phyloP scores from a whole-genome alignment of 768 basidiomycete genomes.

The Leccinum disarticulatum region DNA sequence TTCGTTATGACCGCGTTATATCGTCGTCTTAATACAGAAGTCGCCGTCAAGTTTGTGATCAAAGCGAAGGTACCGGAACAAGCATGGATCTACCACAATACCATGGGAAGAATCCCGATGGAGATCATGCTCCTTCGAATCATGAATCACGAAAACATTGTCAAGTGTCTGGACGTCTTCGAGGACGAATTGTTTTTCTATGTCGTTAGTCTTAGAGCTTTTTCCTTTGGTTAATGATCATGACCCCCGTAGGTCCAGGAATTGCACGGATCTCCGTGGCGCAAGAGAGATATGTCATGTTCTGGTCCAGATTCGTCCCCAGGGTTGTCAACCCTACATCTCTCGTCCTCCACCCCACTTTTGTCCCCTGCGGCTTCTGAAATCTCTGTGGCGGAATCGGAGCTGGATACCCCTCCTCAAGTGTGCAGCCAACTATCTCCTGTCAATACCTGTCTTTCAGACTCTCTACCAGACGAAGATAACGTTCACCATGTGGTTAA shows the following conservation, averaged over 20 bases:
- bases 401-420: conserved; percentile 45
- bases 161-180: conserved; percentile 80
- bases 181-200: conserved; percentile 87
- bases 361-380: conserved; percentile 57
- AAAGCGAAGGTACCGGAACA: conserved; percentile 64
- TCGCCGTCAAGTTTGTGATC: conserved; percentile 94
- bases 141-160: conserved; percentile 77
- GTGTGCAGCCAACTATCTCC: conserved; percentile 25
- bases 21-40: conserved; percentile 58
- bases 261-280: conserved; percentile 91
- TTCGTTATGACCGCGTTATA: conserved; percentile 89
- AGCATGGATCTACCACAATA: conserved; percentile 56
- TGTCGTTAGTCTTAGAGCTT: conserved; percentile 52
- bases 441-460: conserved; percentile 19
- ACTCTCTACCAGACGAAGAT: conserved; percentile 14
- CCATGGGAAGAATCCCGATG: conserved; percentile 65
- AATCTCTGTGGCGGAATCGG: conserved; percentile 44
- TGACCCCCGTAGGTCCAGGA: conserved; percentile 70
- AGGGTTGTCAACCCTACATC: conserved; percentile 23
- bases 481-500: conserved; percentile 2
- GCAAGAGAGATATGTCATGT: conserved; percentile 40
- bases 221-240: conserved; percentile 4
- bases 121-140: conserved; percentile 78
- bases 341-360: conserved; percentile 46
- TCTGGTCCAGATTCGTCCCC: conserved; percentile 25